Evolutionary conservation across 2,329 filamentous ascomycete species (phyloP), one percentile per base, ranked within the genome.

Genomic region (Diaporthe velutina): DNA sequence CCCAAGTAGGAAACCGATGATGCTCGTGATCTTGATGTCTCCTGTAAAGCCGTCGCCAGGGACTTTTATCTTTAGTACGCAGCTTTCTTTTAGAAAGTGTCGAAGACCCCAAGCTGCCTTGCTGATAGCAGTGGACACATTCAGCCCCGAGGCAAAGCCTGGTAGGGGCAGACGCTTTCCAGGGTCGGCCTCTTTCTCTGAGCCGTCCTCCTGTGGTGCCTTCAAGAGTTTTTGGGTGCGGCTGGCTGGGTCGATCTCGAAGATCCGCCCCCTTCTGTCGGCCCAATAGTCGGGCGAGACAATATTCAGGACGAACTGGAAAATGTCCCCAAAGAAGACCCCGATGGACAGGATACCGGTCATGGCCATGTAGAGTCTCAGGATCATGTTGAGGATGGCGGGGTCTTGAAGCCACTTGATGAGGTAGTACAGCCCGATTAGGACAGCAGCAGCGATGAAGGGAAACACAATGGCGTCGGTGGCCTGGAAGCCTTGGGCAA

Each of bases 391-490:
- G 79, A 98, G 85, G 30, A 97, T 86, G 15, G 92, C 88, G 0
- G 95, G 93, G 80, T 98, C 94, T 77, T 96, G 88, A 73, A 98
- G 90, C 90, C 93, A 97, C 82, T 97, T 95, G 81, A 98, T 95
- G 75, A 98, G 87, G 79, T 96, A 93, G 85, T 98, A 98, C 17
- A 98, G 87, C 7, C 91, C 91, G 55, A 83, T 88, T 12, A 98
- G 90, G 1, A 93, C 91, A 13, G 87, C 80, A 2, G 92, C 95
- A 8, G 95, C 96, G 72, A 95, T 86, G 42, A 98, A 78, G 2
- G 96, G 97, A 77, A 98, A 94, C 79, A 97, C 83, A 78, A 98
- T 90, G 64, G 95, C 96, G 83, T 98, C 96, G 0, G 90, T 92
- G 1, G 94, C 92, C 12, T 92, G 88, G 70, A 97, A 84, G 0